A percentile compares a stretch with the other conserved stretches of the same genome.
These are phyloP conservation scores for Mycena citricolor DNA, from an alignment of 1,284 basidiomycete species.

Conservation along the genomic window DNA sequence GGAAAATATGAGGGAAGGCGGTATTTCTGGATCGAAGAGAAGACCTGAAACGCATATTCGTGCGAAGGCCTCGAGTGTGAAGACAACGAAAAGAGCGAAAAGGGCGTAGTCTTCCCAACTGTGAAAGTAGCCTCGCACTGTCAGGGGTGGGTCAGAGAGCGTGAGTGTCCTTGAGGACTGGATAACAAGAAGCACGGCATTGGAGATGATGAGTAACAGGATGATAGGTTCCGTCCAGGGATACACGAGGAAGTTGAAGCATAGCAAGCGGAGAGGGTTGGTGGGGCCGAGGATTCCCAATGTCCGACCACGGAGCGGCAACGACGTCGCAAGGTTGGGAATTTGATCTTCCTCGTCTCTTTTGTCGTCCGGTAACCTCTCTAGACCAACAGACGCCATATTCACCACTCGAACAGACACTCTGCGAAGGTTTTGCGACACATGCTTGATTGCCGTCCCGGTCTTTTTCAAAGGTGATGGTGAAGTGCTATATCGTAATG, in stretches of 20 bases:
- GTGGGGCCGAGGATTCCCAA: conserved; percentile 76
- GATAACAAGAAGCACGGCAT: conserved; percentile 81
- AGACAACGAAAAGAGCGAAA: conserved; percentile 81
- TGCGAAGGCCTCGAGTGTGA: conserved; percentile 87
- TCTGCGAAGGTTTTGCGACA: conserved; percentile 62
- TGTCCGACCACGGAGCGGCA: conserved; percentile 76
- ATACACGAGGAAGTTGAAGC: conserved; percentile 70
- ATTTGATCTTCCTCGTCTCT: conserved; percentile 41
- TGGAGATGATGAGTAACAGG: conserved; percentile 80
- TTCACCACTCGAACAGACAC: conserved; percentile 85
- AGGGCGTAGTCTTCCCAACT: conserved; percentile 86
- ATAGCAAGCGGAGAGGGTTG: conserved; percentile 59
- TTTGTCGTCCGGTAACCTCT: conserved; percentile 52
- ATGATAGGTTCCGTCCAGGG: conserved; percentile 88
- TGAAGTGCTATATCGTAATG: conserved; percentile 49
- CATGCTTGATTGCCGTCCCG: conserved; percentile 53
- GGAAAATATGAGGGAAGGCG: conserved; percentile 50
- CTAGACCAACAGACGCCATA: conserved; percentile 63
- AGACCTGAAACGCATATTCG: conserved; percentile 92
- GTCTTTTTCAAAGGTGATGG: conserved; percentile 61
- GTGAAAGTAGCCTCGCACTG: conserved; percentile 76
- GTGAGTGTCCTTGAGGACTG: conserved; percentile 68
- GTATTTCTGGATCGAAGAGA: conserved; percentile 84
- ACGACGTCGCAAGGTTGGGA: conserved; percentile 44
- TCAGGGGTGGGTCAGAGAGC: conserved; percentile 49